Evolutionary conservation across 768 basidiomycete genomes (phyloP).

Genomic region (Phlebiopsis flavidoalba): DNA sequence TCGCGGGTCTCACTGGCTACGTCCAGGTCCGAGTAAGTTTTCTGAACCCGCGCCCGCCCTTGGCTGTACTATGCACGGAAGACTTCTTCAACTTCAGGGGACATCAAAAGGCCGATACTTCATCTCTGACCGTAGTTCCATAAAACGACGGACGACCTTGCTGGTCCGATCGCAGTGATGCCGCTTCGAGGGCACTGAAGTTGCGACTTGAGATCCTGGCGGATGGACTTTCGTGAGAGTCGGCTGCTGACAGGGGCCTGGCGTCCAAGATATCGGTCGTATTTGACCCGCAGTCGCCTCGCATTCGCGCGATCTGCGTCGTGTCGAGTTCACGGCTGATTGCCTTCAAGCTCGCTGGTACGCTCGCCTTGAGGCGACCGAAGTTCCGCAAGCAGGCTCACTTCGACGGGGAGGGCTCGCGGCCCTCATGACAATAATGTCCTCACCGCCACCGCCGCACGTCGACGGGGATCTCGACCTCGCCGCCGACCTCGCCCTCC

Average conservation of each 20-base stretch:
- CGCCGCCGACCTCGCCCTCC: slow-evolving; percentile 56
- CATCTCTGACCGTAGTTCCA: slow-evolving; percentile 60
- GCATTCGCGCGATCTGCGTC: slow-evolving; percentile 84
- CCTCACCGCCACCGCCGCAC: slow-evolving; percentile 70
- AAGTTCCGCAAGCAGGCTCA: slow-evolving; percentile 54
- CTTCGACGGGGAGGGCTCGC: slow-evolving; percentile 68
- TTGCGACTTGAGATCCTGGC: slow-evolving; percentile 82
- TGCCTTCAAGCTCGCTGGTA: slow-evolving; percentile 56
- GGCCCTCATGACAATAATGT: slow-evolving; percentile 61
- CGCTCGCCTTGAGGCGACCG: slow-evolving; percentile 51
- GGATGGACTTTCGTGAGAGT: slow-evolving; percentile 60
- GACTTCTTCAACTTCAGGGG: slow-evolving; percentile 55
- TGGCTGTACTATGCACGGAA: slow-evolving; percentile 50
- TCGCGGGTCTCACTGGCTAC: slow-evolving; percentile 53
- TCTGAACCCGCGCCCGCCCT: slow-evolving; percentile 29
- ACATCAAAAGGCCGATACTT: slow-evolving; percentile 62
- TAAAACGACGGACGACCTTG: slow-evolving; percentile 65
- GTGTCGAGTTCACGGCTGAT: slow-evolving; percentile 65
- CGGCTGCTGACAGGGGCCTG: slow-evolving; percentile 82
- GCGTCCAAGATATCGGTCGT: slow-evolving; percentile 84
- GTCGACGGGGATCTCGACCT: slow-evolving; percentile 65
- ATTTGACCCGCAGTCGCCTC: slow-evolving; percentile 85
- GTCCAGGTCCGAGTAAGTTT: slow-evolving; percentile 72
- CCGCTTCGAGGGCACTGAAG: slow-evolving; percentile 65
- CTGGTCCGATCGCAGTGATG: slow-evolving; percentile 69